These are phyloP conservation scores for Drechslerella coelobrocha DNA, from an alignment of 2,329 filamentous ascomycete species.

Conservation along the genomic window DNA sequence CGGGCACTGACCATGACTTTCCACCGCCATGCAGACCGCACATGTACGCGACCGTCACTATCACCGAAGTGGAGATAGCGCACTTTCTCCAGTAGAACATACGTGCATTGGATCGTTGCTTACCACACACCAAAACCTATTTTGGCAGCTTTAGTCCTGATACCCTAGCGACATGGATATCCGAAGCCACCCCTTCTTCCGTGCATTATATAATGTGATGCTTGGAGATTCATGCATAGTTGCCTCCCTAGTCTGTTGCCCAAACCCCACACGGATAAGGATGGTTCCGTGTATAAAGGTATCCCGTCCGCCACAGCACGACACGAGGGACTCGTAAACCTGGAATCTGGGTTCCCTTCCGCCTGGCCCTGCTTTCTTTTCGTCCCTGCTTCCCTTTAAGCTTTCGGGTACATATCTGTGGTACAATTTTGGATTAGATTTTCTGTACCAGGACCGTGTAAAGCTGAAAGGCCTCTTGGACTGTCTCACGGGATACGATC, in stretches of 20 bases:
- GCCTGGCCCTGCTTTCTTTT: background rate
- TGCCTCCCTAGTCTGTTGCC: background rate
- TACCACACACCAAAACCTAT: background rate
- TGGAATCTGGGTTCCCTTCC: slow-evolving; percentile 15
- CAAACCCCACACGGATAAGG: no score
- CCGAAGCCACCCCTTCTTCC: background rate
- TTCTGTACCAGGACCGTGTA: background rate
- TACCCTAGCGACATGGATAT: background rate
- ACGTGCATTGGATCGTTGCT: slow-evolving; percentile 10
- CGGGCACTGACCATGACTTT: background rate
- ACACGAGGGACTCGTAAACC: slow-evolving; percentile 10
- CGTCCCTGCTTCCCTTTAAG: background rate
- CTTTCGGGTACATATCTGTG: no score
- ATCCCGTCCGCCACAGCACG: slow-evolving; percentile 19
- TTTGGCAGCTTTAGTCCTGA: background rate
- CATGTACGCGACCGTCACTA: slow-evolving; percentile 43
- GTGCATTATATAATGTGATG: background rate
- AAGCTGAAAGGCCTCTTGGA: no score
- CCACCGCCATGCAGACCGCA: slow-evolving; percentile 28
- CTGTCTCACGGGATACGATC: no score
- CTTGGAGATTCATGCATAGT: no score
- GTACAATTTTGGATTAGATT: background rate
- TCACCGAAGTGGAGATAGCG: slow-evolving; percentile 28
- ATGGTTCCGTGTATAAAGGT: no score
- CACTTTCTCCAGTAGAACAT: slow-evolving; percentile 14